A percentile compares a stretch with the other conserved stretches of the same genome.
These are phyloP conservation scores for Turnera subulata DNA, from an alignment of 345 rosid species.

Conservation along the genomic window DNA sequence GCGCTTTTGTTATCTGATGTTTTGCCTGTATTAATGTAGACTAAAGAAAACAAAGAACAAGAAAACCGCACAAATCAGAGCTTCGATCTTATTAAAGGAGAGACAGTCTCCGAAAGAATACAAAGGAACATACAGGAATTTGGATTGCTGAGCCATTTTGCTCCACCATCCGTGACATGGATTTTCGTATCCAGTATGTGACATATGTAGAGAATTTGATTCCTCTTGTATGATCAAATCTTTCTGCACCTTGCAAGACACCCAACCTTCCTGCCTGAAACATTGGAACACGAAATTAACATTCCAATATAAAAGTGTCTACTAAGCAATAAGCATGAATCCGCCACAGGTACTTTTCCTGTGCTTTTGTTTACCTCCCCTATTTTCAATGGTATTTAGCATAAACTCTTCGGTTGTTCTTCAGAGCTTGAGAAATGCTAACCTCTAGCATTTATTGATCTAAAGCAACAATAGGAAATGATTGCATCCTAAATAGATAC, in stretches of 20 bases:
- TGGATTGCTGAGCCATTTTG: slow-evolving; percentile 59
- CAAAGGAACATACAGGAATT: slow-evolving; percentile 55
- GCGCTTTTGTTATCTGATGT: slow-evolving; percentile 60
- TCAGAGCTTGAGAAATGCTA: no score
- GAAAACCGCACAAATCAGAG: slow-evolving; percentile 5
- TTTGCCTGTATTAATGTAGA: slow-evolving; percentile 41
- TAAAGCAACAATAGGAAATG: no score
- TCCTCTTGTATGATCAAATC: slow-evolving; percentile 81
- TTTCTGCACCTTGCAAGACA: slow-evolving; percentile 76
- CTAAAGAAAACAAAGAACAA: slow-evolving; percentile 30
- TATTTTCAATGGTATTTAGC: no score
- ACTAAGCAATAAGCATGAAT: no score
- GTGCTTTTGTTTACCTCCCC: no score
- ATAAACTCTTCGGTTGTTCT: no score
- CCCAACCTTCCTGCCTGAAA: slow-evolving; percentile 75
- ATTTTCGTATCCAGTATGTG: slow-evolving; percentile 79
- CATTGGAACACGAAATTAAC: slow-evolving; percentile 7
- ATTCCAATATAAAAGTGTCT: no score
- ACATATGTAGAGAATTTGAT: slow-evolving; percentile 82
- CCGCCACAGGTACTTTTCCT: no score
- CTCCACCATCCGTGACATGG: slow-evolving; percentile 56
- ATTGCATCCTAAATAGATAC: no score
- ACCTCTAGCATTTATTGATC: no score
- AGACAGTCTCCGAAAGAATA: slow-evolving; percentile 1
- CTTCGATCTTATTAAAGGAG: slow-evolving; percentile 5